These are phyloP conservation scores for Globisporangium spinosum DNA, from an alignment of 352 stramenopile genomes.

Conservation along the genomic window DNA sequence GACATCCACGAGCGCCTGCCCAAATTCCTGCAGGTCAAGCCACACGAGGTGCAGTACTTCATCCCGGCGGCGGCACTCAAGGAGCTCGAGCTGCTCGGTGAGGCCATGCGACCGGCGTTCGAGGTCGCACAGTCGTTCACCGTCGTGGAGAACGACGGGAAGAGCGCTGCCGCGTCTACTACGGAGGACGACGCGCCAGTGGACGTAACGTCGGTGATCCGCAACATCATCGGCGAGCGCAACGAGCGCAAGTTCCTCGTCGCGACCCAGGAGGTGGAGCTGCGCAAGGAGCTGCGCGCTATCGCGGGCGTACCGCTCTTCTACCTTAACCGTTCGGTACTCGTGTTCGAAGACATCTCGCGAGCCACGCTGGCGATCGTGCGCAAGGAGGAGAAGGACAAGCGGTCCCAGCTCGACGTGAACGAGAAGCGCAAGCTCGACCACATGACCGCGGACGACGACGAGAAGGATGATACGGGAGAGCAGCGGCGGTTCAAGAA, in stretches of 20 bases:
- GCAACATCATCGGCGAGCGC: constrained; percentile 37
- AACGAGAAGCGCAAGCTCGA: constrained; percentile 81
- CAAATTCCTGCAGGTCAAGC: constrained; percentile 82
- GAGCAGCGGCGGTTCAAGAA: constrained; percentile 36
- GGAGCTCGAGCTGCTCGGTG: constrained; percentile 71
- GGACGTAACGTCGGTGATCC: constrained; percentile 35
- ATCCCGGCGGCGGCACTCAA: constrained; percentile 62
- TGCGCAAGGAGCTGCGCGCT: constrained; percentile 63
- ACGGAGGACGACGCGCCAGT: constrained; percentile 20
- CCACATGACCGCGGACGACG: constrained; percentile 26
- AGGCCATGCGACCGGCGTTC: constrained; percentile 53
- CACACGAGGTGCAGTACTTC: constrained; percentile 65
- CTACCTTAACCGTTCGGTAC: constrained; percentile 84
- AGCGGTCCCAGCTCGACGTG: constrained; percentile 60
- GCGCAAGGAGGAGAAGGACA: constrained; percentile 70
- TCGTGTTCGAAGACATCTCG: constrained; percentile 86
- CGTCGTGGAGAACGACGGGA: constrained; percentile 40
- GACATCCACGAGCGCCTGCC: constrained; percentile 71
- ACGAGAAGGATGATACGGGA: constrained; percentile 14
- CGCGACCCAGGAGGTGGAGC: constrained; percentile 80
- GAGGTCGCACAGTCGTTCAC: constrained; percentile 67
- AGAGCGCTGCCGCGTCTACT: constrained; percentile 16
- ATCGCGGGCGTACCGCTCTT: constrained; percentile 79
- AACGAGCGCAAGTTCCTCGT: constrained; percentile 84
- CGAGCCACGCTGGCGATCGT: constrained; percentile 74